Evolutionary conservation across 305 asterid species (phyloP).

Genomic region (Galium porrigens): DNA sequence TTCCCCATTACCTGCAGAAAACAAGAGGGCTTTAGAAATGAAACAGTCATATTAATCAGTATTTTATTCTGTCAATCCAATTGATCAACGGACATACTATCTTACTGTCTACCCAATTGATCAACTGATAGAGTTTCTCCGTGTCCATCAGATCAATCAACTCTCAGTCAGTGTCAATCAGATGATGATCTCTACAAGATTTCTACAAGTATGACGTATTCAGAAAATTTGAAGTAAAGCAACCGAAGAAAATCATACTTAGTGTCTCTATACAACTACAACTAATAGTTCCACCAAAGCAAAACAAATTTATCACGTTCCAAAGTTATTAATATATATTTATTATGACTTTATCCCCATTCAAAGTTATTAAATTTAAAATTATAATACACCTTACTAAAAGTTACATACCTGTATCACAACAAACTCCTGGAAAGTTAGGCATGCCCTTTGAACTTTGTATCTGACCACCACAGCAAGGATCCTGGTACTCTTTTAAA

Average conservation of each 20-base stretch:
- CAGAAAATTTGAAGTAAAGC: neutral
- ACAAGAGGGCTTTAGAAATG: neutral
- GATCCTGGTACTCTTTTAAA: conserved; percentile 49
- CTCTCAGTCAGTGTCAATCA: neutral
- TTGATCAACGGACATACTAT: neutral
- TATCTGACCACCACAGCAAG: conserved; percentile 29
- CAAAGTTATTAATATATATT: neutral
- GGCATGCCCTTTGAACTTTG: conserved; percentile 29
- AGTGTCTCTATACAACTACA: neutral
- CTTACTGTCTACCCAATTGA: neutral
- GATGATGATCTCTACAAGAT: conserved; percentile 1
- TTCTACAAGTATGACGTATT: neutral
- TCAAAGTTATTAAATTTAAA: neutral
- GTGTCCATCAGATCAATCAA: neutral
- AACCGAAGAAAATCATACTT: neutral
- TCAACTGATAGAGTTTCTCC: neutral
- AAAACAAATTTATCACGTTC: neutral
- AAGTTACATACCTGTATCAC: conserved; percentile 38
- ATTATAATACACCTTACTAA: too few relatives aligned
- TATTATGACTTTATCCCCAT: neutral
- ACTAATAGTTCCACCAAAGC: neutral
- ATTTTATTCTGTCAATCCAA: neutral
- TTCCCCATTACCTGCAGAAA: conserved; percentile 27
- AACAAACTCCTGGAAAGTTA: conserved; percentile 22
- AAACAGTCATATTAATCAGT: neutral